These are phyloP conservation scores for Colletotrichum sansevieriae DNA, from an alignment of 2,329 filamentous ascomycete genomes.

Conservation along the genomic window DNA sequence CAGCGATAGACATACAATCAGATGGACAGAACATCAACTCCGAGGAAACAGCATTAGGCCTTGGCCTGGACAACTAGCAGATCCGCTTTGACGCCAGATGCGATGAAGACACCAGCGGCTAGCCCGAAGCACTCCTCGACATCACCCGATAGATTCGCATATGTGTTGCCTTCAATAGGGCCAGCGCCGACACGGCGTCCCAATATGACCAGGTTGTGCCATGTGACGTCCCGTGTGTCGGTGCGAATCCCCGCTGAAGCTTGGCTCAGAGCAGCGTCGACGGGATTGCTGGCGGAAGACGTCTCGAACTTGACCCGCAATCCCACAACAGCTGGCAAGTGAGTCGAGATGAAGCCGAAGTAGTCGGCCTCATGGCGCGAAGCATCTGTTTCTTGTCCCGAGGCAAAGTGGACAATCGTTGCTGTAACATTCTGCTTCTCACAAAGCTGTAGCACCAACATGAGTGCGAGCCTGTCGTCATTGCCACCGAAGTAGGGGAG, in stretches of 20 bases:
- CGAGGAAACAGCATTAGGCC: not conserved
- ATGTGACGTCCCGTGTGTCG: slow-evolving; percentile 25
- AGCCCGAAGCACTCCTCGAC: slow-evolving; percentile 46
- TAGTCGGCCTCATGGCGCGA: slow-evolving; percentile 32
- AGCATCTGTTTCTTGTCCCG: slow-evolving; percentile 44
- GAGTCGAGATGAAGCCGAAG: slow-evolving; percentile 48
- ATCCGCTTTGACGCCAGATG: slow-evolving; percentile 46
- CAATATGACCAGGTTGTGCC: slow-evolving; percentile 47
- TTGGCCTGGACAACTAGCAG: slow-evolving; percentile 46
- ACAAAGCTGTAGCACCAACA: slow-evolving; percentile 86
- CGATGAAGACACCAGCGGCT: slow-evolving; percentile 41
- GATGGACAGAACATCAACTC: too few relatives aligned
- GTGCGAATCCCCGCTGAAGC: slow-evolving; percentile 32
- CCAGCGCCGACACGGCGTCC: slow-evolving; percentile 45
- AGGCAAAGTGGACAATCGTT: slow-evolving; percentile 71
- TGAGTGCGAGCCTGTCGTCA: slow-evolving; percentile 85
- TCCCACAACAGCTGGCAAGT: slow-evolving; percentile 43
- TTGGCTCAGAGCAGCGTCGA: slow-evolving; percentile 33
- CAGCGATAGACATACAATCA: too few relatives aligned
- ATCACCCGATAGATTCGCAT: slow-evolving; percentile 43
- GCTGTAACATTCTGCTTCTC: slow-evolving; percentile 83
- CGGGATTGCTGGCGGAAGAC: slow-evolving; percentile 19
- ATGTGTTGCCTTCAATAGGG: slow-evolving; percentile 6
- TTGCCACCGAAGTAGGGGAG: slow-evolving; percentile 86
- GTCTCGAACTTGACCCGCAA: slow-evolving; percentile 45